phyloP scores from a whole-genome alignment of 768 basidiomycete species.

The Gymnopilus junonius region DNA sequence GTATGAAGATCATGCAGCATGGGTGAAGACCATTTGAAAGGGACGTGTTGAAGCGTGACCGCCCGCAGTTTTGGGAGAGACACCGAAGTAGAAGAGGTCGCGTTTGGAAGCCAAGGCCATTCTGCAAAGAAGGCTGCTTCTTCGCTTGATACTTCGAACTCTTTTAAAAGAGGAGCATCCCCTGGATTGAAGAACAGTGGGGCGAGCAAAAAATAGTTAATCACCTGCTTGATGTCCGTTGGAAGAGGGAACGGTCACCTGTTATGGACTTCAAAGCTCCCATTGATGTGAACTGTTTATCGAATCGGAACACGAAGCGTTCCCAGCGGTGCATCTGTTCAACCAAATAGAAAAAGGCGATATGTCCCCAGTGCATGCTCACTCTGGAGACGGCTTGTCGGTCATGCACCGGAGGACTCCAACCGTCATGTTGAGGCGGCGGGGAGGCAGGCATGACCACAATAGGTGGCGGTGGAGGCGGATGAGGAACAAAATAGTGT shows the following conservation, averaged over 20 bases:
- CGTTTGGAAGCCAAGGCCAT: constrained; percentile 77
- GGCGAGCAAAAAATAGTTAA: constrained; percentile 4
- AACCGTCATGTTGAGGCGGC: constrained; percentile 37
- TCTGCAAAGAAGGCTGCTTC: constrained; percentile 66
- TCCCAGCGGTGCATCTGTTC: constrained; percentile 86
- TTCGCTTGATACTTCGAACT: constrained; percentile 78
- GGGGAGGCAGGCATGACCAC: constrained; percentile 53
- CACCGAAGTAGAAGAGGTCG: constrained; percentile 32
- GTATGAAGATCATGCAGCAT: constrained; percentile 65
- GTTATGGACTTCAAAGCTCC: constrained; percentile 73
- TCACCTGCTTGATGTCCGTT: constrained; percentile 7
- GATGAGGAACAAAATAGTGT: constrained; percentile 43
- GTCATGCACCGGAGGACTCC: constrained; percentile 33
- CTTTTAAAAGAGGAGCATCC: constrained; percentile 70
- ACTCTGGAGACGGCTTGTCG: constrained; percentile 39
- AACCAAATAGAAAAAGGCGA: constrained; percentile 77
- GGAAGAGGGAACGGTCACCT: constrained; percentile 47
- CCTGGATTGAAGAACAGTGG: constrained; percentile 43
- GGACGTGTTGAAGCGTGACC: constrained; percentile 70
- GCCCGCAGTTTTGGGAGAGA: constrained; percentile 54
- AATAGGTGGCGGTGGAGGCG: constrained; percentile 30
- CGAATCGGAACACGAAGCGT: constrained; percentile 80
- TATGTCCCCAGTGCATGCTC: constrained; percentile 78
- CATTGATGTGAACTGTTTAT: constrained; percentile 76
- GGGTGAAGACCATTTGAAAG: constrained; percentile 80